These are phyloP conservation scores for Tolypocladium guangdongense DNA, from an alignment of 2,329 filamentous ascomycete species.

Conservation along the genomic window DNA sequence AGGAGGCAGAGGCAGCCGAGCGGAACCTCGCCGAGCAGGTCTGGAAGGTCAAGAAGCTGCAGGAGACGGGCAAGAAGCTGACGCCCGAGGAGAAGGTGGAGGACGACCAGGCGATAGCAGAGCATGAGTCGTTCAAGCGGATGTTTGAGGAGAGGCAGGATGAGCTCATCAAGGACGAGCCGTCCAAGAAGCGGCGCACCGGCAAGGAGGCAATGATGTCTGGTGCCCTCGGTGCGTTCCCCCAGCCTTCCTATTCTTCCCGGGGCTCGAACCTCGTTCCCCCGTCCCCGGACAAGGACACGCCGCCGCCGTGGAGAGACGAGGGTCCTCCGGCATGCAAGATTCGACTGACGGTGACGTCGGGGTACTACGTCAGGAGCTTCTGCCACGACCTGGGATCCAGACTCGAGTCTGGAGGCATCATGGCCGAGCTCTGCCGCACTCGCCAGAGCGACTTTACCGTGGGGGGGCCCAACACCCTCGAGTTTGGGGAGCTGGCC, in stretches of 20 bases:
- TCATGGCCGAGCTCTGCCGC: slow-evolving; percentile 79
- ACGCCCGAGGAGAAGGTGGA: slow-evolving; percentile 44
- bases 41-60: slow-evolving; percentile 49
- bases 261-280: slow-evolving; percentile 44
- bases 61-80: slow-evolving; percentile 36
- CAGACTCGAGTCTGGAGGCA: slow-evolving; percentile 67
- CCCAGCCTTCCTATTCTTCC: slow-evolving; percentile 26
- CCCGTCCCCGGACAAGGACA: slow-evolving; percentile 31
- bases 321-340: slow-evolving; percentile 65
- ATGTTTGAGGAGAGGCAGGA: slow-evolving; percentile 48
- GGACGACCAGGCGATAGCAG: slow-evolving; percentile 42
- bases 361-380: slow-evolving; percentile 92
- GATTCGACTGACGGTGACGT: slow-evolving; percentile 85
- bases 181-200: slow-evolving; percentile 20
- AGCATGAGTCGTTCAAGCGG: slow-evolving; percentile 46
- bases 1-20: slow-evolving; percentile 66
- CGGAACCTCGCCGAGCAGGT: slow-evolving; percentile 66
- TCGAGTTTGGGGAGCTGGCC: slow-evolving; percentile 68
- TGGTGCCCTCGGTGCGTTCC: slow-evolving; percentile 41
- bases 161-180: slow-evolving; percentile 41
- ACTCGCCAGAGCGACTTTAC: slow-evolving; percentile 73
- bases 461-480: slow-evolving; percentile 56
- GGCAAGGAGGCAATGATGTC: slow-evolving; percentile 39
- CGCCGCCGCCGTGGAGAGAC: slow-evolving; percentile 45
- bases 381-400: slow-evolving; percentile 85